A percentile compares a stretch with the other conserved stretches of the same genome.
Conservation (phyloP, 1,284 basidiomycete genomes). For the Ganoderma sinense region DNA sequence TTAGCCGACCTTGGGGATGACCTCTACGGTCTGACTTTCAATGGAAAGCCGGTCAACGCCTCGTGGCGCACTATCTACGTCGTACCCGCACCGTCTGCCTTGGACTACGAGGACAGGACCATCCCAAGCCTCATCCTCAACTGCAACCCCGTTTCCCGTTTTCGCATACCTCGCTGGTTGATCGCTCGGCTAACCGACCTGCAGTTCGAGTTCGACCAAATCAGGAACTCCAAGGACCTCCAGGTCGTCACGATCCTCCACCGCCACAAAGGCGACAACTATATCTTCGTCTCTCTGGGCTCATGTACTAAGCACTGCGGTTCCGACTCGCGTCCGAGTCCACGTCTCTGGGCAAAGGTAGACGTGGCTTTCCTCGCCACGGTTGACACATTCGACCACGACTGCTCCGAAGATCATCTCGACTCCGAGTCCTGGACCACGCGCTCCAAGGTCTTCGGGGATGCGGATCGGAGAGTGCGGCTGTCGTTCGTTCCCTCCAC, state of each 20-base stretch:
- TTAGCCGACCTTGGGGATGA: not conserved
- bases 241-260: not conserved
- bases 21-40: not conserved
- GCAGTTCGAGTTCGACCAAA: not conserved
- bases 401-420: slow-evolving; percentile 5
- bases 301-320: not conserved
- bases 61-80: not conserved
- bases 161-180: not conserved
- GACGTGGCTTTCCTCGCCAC: not conserved
- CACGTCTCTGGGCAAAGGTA: not conserved
- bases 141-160: not conserved
- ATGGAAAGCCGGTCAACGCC: not conserved
- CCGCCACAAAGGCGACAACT: too few species aligned
- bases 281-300: not conserved
- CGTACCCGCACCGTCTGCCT: not conserved
- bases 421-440: not conserved
- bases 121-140: not conserved
- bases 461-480: not conserved
- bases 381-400: not conserved
- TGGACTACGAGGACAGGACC: not conserved
- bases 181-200: not conserved
- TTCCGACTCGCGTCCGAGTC: not conserved
- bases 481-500: not conserved
- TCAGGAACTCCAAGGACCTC: not conserved
- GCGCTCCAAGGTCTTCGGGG: not conserved